These are phyloP conservation scores for Cladosporium sp. DNA, from an alignment of 2,329 filamentous ascomycete species.

Conservation along the genomic window DNA sequence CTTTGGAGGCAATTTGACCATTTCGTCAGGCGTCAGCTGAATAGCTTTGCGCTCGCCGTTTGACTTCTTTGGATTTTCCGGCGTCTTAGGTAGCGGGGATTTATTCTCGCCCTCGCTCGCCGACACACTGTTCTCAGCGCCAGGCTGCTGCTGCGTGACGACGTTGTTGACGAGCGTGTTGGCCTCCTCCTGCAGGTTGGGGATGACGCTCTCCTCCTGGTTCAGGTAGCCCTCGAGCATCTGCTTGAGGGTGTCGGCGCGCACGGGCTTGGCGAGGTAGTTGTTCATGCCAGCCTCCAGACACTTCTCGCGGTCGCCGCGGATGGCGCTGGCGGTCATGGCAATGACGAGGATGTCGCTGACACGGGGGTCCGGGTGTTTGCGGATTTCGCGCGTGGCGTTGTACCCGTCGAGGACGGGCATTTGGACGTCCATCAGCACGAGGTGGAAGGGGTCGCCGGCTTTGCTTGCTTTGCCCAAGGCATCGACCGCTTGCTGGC, in stretches of 20 bases:
- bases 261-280: slow-evolving; percentile 91
- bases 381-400: slow-evolving; percentile 75
- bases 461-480: slow-evolving; percentile 66
- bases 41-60: slow-evolving; percentile 20
- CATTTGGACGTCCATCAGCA: slow-evolving; percentile 97
- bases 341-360: slow-evolving; percentile 86
- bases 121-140: background rate
- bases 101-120: background rate
- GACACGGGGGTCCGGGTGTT: slow-evolving; percentile 69
- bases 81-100: background rate
- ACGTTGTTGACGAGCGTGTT: slow-evolving; percentile 34
- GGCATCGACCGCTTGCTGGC: slow-evolving; percentile 78
- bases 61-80: slow-evolving; percentile 12
- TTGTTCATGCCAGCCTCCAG: slow-evolving; percentile 97
- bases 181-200: slow-evolving; percentile 42
- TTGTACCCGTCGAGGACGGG: slow-evolving; percentile 88
- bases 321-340: slow-evolving; percentile 93
- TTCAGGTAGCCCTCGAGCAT: slow-evolving; percentile 66
- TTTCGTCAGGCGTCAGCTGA: slow-evolving; percentile 24
- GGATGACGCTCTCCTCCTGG: slow-evolving; percentile 40
- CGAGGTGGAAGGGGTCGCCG: slow-evolving; percentile 75
- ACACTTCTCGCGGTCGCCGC: slow-evolving; percentile 90
- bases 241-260: slow-evolving; percentile 75
- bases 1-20: slow-evolving; percentile 17
- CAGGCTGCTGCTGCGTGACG: background rate